Conservation (phyloP, 495 filamentous ascomycete genomes). For the Neurospora tetraspora region DNA sequence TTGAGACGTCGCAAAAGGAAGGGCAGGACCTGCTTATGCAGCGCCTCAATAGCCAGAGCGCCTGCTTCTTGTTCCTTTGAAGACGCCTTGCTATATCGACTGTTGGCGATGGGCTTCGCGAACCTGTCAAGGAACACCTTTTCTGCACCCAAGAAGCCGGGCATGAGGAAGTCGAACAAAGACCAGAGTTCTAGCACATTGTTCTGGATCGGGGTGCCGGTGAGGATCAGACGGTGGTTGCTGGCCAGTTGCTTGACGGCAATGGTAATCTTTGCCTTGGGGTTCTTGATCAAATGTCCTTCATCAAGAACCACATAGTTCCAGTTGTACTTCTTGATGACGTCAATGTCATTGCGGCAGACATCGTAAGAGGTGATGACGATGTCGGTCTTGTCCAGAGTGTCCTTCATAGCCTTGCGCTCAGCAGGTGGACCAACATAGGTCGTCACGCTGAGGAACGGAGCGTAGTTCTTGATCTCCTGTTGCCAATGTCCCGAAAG, state of each 20-base stretch:
- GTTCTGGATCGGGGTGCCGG: constrained; percentile 97
- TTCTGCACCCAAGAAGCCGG: constrained; percentile 94
- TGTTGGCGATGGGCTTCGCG: constrained; percentile 92
- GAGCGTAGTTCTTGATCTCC: constrained; percentile 88
- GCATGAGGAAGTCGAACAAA: constrained; percentile 97
- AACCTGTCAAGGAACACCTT: constrained; percentile 97
- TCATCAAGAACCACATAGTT: constrained; percentile 97
- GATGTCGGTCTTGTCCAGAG: constrained; percentile 69
- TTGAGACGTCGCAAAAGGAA: constrained; percentile 95
- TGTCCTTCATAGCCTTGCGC: constrained; percentile 54
- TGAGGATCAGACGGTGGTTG: constrained; percentile 92
- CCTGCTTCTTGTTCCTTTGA: constrained; percentile 98
- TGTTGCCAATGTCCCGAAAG: constrained; percentile 99
- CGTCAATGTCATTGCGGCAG: constrained; percentile 82
- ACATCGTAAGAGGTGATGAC: constrained; percentile 98
- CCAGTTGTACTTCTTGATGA: constrained; percentile 77
- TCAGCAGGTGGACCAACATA: constrained; percentile 85
- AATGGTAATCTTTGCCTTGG: constrained; percentile 81
- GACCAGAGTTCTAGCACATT: constrained; percentile 96
- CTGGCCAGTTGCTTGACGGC: constrained; percentile 81
- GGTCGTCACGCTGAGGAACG: constrained; percentile 77
- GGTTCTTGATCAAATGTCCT: constrained; percentile 97
- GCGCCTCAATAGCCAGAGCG: constrained; percentile 86
- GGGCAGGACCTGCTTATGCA: constrained; percentile 95
- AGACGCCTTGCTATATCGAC: constrained; percentile 88